Base-by-base conservation (phyloP, 805 yeast species). In the Ogataea angusta region DNA sequence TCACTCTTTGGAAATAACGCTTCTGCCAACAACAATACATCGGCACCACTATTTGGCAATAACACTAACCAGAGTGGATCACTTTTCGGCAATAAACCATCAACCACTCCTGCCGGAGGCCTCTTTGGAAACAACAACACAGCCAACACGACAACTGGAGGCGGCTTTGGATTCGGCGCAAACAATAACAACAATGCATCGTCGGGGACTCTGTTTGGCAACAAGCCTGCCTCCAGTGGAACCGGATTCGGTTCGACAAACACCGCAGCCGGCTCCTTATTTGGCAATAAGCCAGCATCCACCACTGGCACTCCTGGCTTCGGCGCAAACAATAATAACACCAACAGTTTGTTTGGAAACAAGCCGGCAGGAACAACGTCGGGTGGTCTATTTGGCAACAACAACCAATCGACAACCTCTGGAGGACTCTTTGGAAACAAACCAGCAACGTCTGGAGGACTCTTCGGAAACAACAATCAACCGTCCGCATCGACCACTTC, bases 321-420 rank as follows among this genome's bases (percentile, higher is more conserved):
- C 12, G 36, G 50, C 6, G 43, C 34, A 14, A 34, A 21, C 10
- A 30, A 43, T 17, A 47, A 44, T 17, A 52, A 40, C 15, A 8
- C 12, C 9, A 70, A 70, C 42, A 70, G 69, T 23, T 49, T 67
- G 40, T 72, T 69, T 59, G 71, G 73, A 14, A 35, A 46, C 15
- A 58, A 45, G 40, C 52, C 48, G 35, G 54, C 55, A 12, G 40
- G 61, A 17, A 46, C 45, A 12, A 38, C 35, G n/a, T 27, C 42
- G 13, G n/a, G 42, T 25, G 42, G 50, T 8, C 28, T 48, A 1
- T 51, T 52, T 43, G 49, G 57, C 19, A 26, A 40, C n/a, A 34
- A 42, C 34, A 12, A 31, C 17, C 13, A 30, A 45, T 18, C 45
- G 44, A 16, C 27, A 7, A 19, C 21, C 5, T 24, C 63, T 7